phyloP scores from a whole-genome alignment of 2,329 filamentous ascomycete species.

The Fusarium luffae region DNA sequence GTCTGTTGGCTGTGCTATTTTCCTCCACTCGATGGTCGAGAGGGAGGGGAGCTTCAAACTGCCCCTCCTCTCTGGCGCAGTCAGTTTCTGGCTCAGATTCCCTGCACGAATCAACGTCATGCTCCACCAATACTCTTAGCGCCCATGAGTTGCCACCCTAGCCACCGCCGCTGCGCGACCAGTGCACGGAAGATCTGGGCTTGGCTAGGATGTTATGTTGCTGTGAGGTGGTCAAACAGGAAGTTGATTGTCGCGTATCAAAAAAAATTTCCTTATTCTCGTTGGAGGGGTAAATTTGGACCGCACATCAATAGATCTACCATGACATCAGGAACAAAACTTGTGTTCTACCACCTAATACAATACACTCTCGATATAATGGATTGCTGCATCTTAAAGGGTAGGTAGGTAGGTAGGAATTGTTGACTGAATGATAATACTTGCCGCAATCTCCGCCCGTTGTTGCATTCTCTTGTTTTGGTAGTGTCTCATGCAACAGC shows the following conservation, averaged over 20 bases:
- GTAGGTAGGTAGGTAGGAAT: background rate
- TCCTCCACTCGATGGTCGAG: constrained; percentile 28
- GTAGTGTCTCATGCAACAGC: constrained; percentile 18
- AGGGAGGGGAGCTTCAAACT: constrained; percentile 38
- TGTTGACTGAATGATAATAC: background rate
- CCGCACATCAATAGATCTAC: background rate
- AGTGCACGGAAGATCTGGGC: constrained; percentile 42
- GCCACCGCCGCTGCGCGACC: constrained; percentile 43
- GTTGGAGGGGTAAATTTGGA: constrained; percentile 30
- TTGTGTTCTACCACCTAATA: background rate
- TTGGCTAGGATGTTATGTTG: constrained; percentile 17
- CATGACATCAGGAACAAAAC: constrained; percentile 10
- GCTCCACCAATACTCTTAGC: constrained; percentile 42
- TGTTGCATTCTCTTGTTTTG: constrained; percentile 20
- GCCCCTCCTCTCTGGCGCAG: constrained; percentile 43
- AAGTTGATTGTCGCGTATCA: constrained; percentile 34
- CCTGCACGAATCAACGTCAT: constrained; percentile 48
- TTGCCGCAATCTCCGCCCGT: constrained; percentile 16
- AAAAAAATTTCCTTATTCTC: constrained; percentile 2
- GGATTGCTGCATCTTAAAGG: background rate
- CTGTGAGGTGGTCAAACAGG: constrained; percentile 30
- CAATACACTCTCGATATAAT: background rate
- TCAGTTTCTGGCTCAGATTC: constrained; percentile 39
- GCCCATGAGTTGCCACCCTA: constrained; percentile 45
- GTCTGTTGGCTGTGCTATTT: background rate